These are phyloP conservation scores for Trypanosoma avium DNA, from an alignment of 208 protist genomes.

Conservation along the genomic window DNA sequence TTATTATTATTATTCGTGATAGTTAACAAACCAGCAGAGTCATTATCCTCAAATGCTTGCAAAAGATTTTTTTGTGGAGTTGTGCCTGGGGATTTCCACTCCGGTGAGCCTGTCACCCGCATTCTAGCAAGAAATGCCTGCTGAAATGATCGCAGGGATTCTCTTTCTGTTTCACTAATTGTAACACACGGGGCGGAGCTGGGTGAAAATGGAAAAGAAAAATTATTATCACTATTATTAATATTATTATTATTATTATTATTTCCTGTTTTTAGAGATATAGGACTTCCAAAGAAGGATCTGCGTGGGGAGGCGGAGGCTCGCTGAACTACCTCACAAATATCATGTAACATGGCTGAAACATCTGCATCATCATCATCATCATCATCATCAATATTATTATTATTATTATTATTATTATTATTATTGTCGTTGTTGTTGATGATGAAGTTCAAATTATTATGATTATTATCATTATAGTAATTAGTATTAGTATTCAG, in stretches of 20 bases:
- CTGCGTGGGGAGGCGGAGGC: neutral
- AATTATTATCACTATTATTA: too few species aligned
- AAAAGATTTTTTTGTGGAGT: conserved; percentile 9
- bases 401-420: conserved; percentile 1
- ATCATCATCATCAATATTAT: neutral
- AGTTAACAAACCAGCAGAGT: too few species aligned
- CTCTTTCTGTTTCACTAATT: conserved; percentile 52
- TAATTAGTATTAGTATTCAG: neutral
- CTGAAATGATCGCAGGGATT: conserved; percentile 47
- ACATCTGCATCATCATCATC: conserved; percentile 31
- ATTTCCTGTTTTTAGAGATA: neutral
- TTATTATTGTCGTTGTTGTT: neutral
- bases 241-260: too few species aligned
- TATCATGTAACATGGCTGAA: conserved; percentile 21
- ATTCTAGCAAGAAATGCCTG: conserved; percentile 41
- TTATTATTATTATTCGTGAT: neutral
- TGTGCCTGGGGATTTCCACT: conserved; percentile 20
- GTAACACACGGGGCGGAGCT: conserved; percentile 36
- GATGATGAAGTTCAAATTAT: too few species aligned
- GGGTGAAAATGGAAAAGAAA: neutral
- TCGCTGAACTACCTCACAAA: conserved; percentile 20
- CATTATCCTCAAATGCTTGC: neutral
- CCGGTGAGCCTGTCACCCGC: conserved; percentile 19
- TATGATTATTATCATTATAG: neutral
- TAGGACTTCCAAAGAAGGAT: conserved; percentile 30